phyloP scores from a whole-genome alignment of 768 basidiomycete species.

The Tephrocybe sp. region DNA sequence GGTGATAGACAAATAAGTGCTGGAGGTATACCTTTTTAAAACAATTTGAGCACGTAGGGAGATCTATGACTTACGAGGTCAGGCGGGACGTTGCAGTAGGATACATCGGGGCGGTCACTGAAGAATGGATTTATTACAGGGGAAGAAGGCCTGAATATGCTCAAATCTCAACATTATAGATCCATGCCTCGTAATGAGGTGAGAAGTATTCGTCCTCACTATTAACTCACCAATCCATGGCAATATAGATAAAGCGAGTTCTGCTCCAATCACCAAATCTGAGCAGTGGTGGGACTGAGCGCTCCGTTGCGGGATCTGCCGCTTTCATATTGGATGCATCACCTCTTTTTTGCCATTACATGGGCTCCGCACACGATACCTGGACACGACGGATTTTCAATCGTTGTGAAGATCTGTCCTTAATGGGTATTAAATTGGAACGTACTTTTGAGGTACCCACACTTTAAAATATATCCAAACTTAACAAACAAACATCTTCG shows the following conservation, averaged over 20 bases:
- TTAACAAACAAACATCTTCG: background rate
- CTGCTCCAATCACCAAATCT: slow-evolving; percentile 34
- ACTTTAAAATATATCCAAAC: slow-evolving; percentile 6
- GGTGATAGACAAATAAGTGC: slow-evolving; percentile 36
- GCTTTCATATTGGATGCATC: slow-evolving; percentile 47
- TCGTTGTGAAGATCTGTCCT: slow-evolving; percentile 34
- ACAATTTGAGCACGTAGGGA: slow-evolving; percentile 37
- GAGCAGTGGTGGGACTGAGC: slow-evolving; percentile 33
- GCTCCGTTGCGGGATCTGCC: slow-evolving; percentile 43
- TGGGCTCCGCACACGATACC: slow-evolving; percentile 24
- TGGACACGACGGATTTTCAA: slow-evolving; percentile 27
- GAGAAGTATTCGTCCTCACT: slow-evolving; percentile 1
- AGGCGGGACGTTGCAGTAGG: background rate
- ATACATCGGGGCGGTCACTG: background rate
- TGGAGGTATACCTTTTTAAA: slow-evolving; percentile 1
- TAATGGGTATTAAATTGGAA: slow-evolving; percentile 33
- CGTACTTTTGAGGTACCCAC: slow-evolving; percentile 42
- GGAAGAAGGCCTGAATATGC: slow-evolving; percentile 35
- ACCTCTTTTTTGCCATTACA: slow-evolving; percentile 39
- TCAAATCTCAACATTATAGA: slow-evolving; percentile 45
- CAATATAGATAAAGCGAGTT: slow-evolving; percentile 37
- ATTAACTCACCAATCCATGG: background rate
- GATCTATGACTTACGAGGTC: slow-evolving; percentile 75
- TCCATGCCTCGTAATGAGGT: slow-evolving; percentile 49
- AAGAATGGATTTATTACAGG: slow-evolving; percentile 18